These are phyloP conservation scores for Pyracantha coccinea DNA, from an alignment of 331 rosid species.

Conservation along the genomic window DNA sequence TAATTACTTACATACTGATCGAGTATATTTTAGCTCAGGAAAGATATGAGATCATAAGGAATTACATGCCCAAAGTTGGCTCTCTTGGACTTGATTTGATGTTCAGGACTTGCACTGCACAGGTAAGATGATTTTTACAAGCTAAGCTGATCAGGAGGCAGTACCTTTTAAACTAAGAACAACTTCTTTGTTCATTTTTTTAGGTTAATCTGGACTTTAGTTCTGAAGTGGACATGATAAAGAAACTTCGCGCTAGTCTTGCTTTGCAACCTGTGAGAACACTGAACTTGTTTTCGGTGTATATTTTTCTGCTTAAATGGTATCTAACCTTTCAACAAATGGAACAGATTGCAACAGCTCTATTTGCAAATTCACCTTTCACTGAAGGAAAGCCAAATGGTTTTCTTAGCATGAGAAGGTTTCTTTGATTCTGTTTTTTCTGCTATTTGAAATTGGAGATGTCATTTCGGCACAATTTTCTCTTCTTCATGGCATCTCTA, in stretches of 20 bases:
- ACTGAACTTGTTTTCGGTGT: conserved; percentile 10
- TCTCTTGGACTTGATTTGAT: conserved; percentile 98
- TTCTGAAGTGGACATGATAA: conserved; percentile 88
- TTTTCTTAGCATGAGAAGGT: conserved; percentile 94
- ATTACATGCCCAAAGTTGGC: conserved; percentile 98
- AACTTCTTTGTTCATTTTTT: conserved; percentile 9
- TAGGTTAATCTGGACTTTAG: conserved; percentile 92
- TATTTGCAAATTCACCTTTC: conserved; percentile 95
- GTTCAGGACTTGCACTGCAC: conserved; percentile 98
- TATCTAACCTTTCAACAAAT: conserved; percentile 21
- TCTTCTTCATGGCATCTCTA: not conserved
- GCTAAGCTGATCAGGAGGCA: not conserved
- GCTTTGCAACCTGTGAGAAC: conserved; percentile 92
- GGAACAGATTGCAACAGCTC: conserved; percentile 91
- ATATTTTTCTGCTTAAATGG: not conserved
- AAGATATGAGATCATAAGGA: conserved; percentile 84
- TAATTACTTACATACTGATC: conserved; percentile 24
- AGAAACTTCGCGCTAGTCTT: conserved; percentile 87
- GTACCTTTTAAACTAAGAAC: not conserved
- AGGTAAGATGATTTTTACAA: conserved; percentile 39
- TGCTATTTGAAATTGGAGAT: not conserved
- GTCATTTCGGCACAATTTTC: not conserved
- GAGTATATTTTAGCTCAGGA: conserved; percentile 54
- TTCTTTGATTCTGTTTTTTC: conserved; percentile 2
- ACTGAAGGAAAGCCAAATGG: conserved; percentile 95